Evolutionary conservation across 208 protist genomes (phyloP).

Genomic region (Naegleria lovaniensis): DNA sequence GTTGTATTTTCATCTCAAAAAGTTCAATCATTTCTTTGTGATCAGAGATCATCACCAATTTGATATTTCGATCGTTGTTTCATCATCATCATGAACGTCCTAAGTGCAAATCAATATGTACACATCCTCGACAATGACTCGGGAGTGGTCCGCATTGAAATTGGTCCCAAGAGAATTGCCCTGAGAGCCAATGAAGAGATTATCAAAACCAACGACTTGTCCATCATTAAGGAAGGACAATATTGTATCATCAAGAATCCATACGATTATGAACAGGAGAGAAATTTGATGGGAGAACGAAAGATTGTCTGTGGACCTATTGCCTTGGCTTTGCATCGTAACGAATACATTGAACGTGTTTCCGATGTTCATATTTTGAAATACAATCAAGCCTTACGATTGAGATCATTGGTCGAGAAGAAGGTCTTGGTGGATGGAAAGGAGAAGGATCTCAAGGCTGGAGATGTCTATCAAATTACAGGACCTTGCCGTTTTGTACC

Average conservation of each 20-base stretch:
- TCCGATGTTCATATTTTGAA: not conserved
- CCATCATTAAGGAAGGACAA: not conserved
- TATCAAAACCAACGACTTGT: not conserved
- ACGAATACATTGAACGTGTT: not conserved
- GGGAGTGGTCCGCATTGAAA: not conserved
- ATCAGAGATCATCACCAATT: too few relatives aligned
- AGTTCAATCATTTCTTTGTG: too few relatives aligned
- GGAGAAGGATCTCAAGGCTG: slow-evolving; percentile 42
- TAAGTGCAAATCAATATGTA: not conserved
- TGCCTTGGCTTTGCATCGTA: not conserved
- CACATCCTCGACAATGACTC: not conserved
- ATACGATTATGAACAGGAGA: not conserved
- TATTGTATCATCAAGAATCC: slow-evolving; percentile 15
- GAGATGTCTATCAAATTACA: slow-evolving; percentile 84
- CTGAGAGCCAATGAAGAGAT: not conserved
- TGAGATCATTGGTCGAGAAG: not conserved
- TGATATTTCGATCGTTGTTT: not conserved
- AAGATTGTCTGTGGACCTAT: not conserved
- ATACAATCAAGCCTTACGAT: not conserved
- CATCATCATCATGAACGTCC: not conserved
- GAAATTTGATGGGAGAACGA: slow-evolving; percentile 3
- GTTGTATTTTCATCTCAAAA: too few relatives aligned
- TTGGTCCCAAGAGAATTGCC: not conserved
- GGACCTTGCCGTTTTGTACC: slow-evolving; percentile 85
- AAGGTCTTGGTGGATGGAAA: not conserved